Conservation (phyloP, 176 grass and related monocot genomes). For the Saccharum officinarum region DNA sequence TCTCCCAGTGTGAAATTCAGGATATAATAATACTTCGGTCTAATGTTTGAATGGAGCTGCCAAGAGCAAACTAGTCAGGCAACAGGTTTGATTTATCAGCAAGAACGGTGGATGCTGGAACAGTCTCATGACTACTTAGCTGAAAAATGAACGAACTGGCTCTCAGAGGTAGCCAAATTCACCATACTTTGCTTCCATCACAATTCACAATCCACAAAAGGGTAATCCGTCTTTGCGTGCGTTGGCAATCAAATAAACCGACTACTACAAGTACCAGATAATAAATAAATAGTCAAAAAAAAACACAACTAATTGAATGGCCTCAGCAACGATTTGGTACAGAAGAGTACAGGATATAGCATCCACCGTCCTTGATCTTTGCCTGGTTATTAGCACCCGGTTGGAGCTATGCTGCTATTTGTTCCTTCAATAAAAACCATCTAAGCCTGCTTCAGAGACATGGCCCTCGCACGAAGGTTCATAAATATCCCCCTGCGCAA, state of each 20-base stretch:
- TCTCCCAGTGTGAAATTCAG: too few relatives aligned
- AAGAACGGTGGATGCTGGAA: too few relatives aligned
- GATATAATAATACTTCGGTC: too few relatives aligned
- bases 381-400: background rate
- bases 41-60: too few relatives aligned
- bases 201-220: background rate
- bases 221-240: background rate
- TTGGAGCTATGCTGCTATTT: background rate
- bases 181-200: background rate
- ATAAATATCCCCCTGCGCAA: conserved; percentile 86
- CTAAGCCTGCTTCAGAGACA: conserved; percentile 65
- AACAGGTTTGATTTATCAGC: too few relatives aligned
- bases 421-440: background rate
- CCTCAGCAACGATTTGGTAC: background rate
- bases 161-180: too few relatives aligned
- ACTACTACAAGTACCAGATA: background rate
- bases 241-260: conserved; percentile 9
- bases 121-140: too few relatives aligned
- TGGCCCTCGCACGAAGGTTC: conserved; percentile 74
- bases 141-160: too few relatives aligned
- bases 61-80: too few relatives aligned
- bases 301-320: background rate
- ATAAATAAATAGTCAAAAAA: too few relatives aligned
- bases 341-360: background rate
- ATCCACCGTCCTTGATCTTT: conserved; percentile 1